phyloP scores from a whole-genome alignment of 2,329 filamentous ascomycete species.

The Fusarium sublunatum region DNA sequence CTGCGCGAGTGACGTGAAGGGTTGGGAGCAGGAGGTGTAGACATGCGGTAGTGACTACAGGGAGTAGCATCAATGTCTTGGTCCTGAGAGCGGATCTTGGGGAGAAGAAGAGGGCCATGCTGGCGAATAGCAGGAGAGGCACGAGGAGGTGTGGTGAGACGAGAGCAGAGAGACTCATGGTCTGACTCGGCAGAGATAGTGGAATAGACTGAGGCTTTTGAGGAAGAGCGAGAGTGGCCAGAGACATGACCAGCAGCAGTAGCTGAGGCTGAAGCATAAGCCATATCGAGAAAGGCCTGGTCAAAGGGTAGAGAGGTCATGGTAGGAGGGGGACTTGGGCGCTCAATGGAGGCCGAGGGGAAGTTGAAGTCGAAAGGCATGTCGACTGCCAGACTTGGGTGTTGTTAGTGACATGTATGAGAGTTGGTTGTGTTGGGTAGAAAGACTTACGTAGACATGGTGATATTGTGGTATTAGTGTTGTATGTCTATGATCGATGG shows the following conservation, averaged over 20 bases:
- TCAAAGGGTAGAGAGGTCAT: slow-evolving; percentile 63
- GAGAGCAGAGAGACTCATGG: slow-evolving; percentile 74
- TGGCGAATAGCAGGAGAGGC: slow-evolving; percentile 78
- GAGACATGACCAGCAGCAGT: slow-evolving; percentile 46
- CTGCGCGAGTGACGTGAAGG: slow-evolving; percentile 64
- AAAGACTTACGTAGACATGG: slow-evolving; percentile 53
- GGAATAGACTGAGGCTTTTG: slow-evolving; percentile 72
- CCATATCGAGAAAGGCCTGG: slow-evolving; percentile 65
- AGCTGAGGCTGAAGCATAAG: slow-evolving; percentile 51
- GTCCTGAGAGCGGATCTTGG: slow-evolving; percentile 88
- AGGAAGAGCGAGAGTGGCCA: slow-evolving; percentile 71
- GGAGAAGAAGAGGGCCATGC: slow-evolving; percentile 82
- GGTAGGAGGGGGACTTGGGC: slow-evolving; percentile 46
- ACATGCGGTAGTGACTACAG: slow-evolving; percentile 53
- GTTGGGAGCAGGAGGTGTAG: slow-evolving; percentile 44
- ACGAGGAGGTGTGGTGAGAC: slow-evolving; percentile 73
- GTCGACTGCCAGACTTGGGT: slow-evolving; percentile 68
- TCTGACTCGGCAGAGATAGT: slow-evolving; percentile 68
- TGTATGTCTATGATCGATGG: slow-evolving; percentile 33
- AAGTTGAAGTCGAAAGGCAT: slow-evolving; percentile 72
- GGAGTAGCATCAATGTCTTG: slow-evolving; percentile 74
- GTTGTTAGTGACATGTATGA: slow-evolving; percentile 36
- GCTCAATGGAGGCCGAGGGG: slow-evolving; percentile 53
- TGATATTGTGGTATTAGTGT: slow-evolving; percentile 36
- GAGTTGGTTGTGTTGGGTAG: neutral